Percentiles rank a stretch among this genome's conserved stretches.
Conservation (phyloP, 176 grass and related monocot species). For the Carex pumila region DNA sequence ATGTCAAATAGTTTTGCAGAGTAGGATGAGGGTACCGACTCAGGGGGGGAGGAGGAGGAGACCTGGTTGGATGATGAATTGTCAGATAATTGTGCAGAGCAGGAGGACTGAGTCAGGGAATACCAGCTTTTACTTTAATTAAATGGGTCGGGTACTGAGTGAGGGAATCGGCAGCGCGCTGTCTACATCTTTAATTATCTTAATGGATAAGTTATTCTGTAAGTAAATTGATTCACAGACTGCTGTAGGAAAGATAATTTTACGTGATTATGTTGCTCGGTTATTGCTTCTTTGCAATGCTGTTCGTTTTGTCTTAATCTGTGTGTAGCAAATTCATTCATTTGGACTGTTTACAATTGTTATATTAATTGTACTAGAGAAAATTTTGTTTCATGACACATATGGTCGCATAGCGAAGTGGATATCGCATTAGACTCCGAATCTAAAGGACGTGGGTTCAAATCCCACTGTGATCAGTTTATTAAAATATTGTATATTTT, state of each 20-base stretch:
- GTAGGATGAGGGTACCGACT: too few species aligned
- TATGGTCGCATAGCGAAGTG: conserved; percentile 91
- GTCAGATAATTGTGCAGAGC: too few species aligned
- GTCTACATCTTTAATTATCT: not conserved
- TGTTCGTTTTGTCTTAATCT: not conserved
- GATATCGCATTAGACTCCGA: conserved; percentile 99
- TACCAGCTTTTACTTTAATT: too few species aligned
- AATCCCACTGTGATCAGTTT: conserved; percentile 93
- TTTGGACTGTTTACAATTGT: not conserved
- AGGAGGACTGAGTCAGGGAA: too few species aligned
- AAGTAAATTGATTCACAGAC: not conserved
- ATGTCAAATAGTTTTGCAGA: too few species aligned
- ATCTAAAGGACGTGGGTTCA: conserved; percentile 99
- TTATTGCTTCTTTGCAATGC: not conserved
- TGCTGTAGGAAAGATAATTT: not conserved
- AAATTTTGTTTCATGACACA: not conserved
- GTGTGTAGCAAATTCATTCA: not conserved
- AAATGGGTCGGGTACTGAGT: too few species aligned
- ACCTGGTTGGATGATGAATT: too few species aligned
- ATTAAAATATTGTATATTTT: not conserved
- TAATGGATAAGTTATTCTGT: not conserved
- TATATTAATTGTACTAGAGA: not conserved
- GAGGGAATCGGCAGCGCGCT: not conserved
- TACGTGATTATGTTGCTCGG: not conserved
- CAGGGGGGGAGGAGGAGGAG: too few species aligned